These are phyloP conservation scores for Fusarium poae DNA, from an alignment of 2,329 filamentous ascomycete genomes.

Conservation along the genomic window DNA sequence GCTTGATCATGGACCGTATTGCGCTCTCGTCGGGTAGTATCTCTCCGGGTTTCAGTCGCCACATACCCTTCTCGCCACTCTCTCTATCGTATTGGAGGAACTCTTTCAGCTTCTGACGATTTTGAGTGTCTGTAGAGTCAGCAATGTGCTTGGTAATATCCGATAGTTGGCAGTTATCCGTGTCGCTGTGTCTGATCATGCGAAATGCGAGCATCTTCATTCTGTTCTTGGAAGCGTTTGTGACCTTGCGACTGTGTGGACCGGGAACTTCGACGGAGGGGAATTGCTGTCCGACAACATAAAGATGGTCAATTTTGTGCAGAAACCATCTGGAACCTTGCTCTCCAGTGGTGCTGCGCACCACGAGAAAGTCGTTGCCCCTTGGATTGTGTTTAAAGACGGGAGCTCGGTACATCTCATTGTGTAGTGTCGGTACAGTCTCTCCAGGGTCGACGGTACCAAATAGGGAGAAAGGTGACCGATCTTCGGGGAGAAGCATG, in stretches of 20 bases:
- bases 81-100: conserved; percentile 93
- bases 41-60: conserved; percentile 82
- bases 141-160: conserved; percentile 93
- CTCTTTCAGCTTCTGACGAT: conserved; percentile 95
- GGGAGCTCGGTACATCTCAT: conserved; percentile 94
- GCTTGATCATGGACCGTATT: conserved; percentile 89
- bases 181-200: conserved; percentile 81
- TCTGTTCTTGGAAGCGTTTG: conserved; percentile 95
- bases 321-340: conserved; percentile 85
- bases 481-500: conserved; percentile 90
- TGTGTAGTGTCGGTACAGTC: conserved; percentile 90
- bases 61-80: conserved; percentile 75
- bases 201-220: conserved; percentile 97
- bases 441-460: conserved; percentile 93
- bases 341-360: conserved; percentile 82
- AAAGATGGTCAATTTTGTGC: conserved; percentile 90
- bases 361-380: conserved; percentile 85
- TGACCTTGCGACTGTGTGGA: conserved; percentile 93
- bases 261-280: conserved; percentile 93
- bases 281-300: conserved; percentile 92
- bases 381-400: conserved; percentile 88
- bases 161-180: conserved; percentile 77
- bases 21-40: conserved; percentile 82
- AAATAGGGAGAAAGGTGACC: conserved; percentile 95
- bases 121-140: conserved; percentile 94